phyloP scores from a whole-genome alignment of 192 early-diverging fungal genomes.

The Mortierella alpina region DNA sequence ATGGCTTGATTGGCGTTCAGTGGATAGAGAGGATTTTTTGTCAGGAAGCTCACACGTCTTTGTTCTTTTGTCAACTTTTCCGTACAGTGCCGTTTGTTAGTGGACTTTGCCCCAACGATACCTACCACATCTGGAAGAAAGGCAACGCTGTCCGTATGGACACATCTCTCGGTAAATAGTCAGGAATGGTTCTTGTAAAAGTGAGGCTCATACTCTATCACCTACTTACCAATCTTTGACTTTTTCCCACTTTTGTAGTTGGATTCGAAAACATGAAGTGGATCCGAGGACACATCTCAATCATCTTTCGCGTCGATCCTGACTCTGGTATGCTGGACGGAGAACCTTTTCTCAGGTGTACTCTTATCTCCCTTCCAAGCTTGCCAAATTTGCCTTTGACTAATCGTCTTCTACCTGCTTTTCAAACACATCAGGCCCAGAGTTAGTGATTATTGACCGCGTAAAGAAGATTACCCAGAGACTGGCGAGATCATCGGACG shows the following conservation, averaged over 20 bases:
- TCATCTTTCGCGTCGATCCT: constrained; percentile 49
- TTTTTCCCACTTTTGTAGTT: constrained; percentile 5
- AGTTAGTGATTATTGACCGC: constrained; percentile 39
- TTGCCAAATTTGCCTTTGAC: neutral
- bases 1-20: neutral
- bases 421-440: constrained; percentile 19
- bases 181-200: neutral
- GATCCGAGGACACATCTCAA: constrained; percentile 51
- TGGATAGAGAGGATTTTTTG: neutral
- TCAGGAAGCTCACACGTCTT: neutral
- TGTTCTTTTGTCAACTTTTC: neutral
- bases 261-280: constrained; percentile 53
- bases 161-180: constrained; percentile 39
- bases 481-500: constrained; percentile 30
- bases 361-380: neutral
- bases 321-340: constrained; percentile 14
- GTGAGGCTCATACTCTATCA: neutral
- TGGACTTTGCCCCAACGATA: constrained; percentile 52
- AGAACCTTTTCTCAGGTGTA: neutral
- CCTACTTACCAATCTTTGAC: neutral
- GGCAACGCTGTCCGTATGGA: constrained; percentile 55
- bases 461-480: constrained; percentile 52
- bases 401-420: neutral
- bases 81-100: constrained; percentile 47
- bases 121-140: constrained; percentile 55